Evolutionary conservation across 371 early-diverging fungal genomes (phyloP), one percentile per base, ranked within the genome.

Genomic region (Synchytrium microbalum): DNA sequence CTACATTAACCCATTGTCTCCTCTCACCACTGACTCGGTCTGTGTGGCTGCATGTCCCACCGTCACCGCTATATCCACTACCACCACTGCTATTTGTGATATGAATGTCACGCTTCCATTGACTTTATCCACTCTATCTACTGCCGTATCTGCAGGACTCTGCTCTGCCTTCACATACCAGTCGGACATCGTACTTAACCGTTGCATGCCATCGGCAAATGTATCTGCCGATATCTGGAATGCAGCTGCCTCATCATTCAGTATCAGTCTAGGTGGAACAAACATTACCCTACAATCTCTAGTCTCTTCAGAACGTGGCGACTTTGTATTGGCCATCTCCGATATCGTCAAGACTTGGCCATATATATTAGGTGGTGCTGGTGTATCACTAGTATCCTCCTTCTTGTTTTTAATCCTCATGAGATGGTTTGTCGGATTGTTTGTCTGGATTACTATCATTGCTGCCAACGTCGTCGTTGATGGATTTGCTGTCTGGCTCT

Each of bases 391-490:
- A 16, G 38, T 74, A 16, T 19, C 75, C 8, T 69, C 69, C 23
- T 72, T 68, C 58, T 14, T 68, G 10, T 79, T 74, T 71, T 28
- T 75, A 25, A 56, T 72, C 52, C 56, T 77, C 1, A 62, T 77
- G 30, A 59, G 70, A 38, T 26, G 62, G 1, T 57, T 75, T 32
- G 69, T 71, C 14, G 67, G 66, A 31, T 27, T 64, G 19, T 69
- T 79, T 55, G 73, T 79, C 23, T 79, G 76, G 76, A 14, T 64
- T 27, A 77, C 75, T 23, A 64, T 76, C 58, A 32, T 69, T 23
- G 16, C 65, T 16, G 60, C 71, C 0, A 67, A 72, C 26, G 28
- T 69, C 23, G 32, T 71, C 19, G 38, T 72, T 2, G 52, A 63
- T 24, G 64, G 53, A 31, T 64, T 60, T 61, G 69, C 64, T 14